A percentile compares a stretch with the other conserved stretches of the same genome.
Evolutionary conservation across 1,284 basidiomycete genomes (phyloP).

Genomic region (Exobasidium cylindrosporum): DNA sequence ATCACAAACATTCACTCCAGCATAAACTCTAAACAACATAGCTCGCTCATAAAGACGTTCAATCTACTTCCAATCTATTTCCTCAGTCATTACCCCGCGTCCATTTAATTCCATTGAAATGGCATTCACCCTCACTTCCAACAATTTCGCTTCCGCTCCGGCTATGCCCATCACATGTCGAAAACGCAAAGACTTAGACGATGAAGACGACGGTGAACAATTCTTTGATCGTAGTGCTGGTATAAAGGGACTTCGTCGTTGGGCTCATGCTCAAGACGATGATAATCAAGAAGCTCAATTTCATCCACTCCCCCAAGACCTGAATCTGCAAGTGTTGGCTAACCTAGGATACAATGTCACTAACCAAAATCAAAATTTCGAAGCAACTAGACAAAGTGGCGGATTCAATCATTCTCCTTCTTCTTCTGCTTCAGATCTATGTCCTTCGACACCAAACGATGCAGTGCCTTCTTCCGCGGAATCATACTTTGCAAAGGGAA

Average conservation of each 20-base stretch:
- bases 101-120: too few species aligned
- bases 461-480: background rate
- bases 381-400: background rate
- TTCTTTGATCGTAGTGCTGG: background rate
- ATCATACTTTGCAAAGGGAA: constrained; percentile 9
- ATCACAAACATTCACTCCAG: too few species aligned
- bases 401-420: background rate
- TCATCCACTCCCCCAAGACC: constrained; percentile 4
- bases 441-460: constrained; percentile 9
- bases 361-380: background rate
- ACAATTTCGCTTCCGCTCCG: background rate
- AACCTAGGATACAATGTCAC: constrained; percentile 5
- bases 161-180: background rate
- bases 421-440: constrained; percentile 1
- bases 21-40: too few species aligned
- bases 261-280: background rate
- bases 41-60: too few species aligned
- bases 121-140: background rate
- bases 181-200: constrained; percentile 5
- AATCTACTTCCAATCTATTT: too few species aligned
- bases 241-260: background rate
- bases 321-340: constrained; percentile 4
- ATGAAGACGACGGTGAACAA: background rate
- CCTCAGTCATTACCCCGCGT: too few species aligned
- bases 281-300: constrained; percentile 5